Base-by-base conservation (phyloP, 331 rosid species). In the Cydonia oblonga region DNA sequence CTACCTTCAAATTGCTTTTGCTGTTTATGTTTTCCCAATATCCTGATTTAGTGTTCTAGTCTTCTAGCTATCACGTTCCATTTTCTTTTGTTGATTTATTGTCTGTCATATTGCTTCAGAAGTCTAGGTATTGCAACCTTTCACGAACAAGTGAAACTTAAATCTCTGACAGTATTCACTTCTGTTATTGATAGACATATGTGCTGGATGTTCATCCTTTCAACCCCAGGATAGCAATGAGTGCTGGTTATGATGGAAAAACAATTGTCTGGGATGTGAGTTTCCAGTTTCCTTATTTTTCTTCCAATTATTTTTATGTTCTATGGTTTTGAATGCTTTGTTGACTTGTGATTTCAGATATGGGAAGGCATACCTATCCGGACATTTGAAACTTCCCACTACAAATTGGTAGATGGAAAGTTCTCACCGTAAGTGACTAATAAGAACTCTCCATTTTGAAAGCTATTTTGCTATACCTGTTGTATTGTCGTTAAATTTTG, bases 211-310 rank as follows among this genome's bases (percentile, higher is more conserved):
- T 91, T 80, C 99, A 95, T 84, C 99, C 99, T 62, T 91, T 91
- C 80, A 95, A 95, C 79, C 99, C 99, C 24, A 90, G 99, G 83
- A 87, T 95, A 75, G 99, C 97, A 68, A 95, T 95, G 99, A 95
- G 99, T 82, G 97, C 99, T 79, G 99, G 99, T 77, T 95, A 95
- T 74, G 99, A 95, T 69, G 99, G 99, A 78, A 87, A 81, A 82
- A 95, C 96, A 73, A 91, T 95, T 75, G 92, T 95, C 76, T 95
- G 99, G 99, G 99, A 95, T 91, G 99, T 95, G 78, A 95, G 99
- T 88, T 82, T 78, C 73, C 32, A 8, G 60, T 85, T 59, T 51
- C 81, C 62, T 75, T 82, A 69, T 57, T 76, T 16, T 22, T 44
- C 68, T 77, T 64, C 18, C 26, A 16, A 29, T 32, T 73, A 38